These are phyloP conservation scores for Platanthera guangdongensis DNA, from an alignment of 106 monocot genomes.

Conservation along the genomic window DNA sequence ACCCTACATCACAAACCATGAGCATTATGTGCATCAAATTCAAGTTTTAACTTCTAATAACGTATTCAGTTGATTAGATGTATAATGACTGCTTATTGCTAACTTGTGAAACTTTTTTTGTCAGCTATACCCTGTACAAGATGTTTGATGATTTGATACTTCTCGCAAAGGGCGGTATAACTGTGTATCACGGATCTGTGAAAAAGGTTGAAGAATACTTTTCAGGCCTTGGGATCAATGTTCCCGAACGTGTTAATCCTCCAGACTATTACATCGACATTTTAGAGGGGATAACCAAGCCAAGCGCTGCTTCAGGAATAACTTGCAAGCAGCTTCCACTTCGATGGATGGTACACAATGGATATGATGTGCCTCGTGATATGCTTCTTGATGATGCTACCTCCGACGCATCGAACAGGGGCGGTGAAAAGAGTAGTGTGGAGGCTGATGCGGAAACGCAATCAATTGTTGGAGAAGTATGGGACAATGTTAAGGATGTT, in stretches of 20 bases:
- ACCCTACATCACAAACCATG: too few relatives aligned
- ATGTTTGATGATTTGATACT: conserved; percentile 98
- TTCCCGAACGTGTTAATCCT: conserved; percentile 95
- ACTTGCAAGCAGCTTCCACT: conserved; percentile 63
- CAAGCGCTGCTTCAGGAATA: conserved; percentile 47
- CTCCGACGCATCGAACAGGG: conserved; percentile 22
- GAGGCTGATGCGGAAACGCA: conserved; percentile 15
- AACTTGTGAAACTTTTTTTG: conserved; percentile 8
- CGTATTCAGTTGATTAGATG: not conserved
- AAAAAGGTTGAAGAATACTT: conserved; percentile 93
- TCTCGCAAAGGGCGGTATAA: conserved; percentile 86
- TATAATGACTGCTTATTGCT: not conserved
- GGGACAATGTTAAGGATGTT: conserved; percentile 61
- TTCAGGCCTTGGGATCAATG: conserved; percentile 72
- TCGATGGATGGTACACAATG: conserved; percentile 76
- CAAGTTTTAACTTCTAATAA: not conserved
- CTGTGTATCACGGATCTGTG: conserved; percentile 83
- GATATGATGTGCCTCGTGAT: conserved; percentile 68
- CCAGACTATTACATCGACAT: conserved; percentile 94
- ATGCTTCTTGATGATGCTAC: conserved; percentile 46
- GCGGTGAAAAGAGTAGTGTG: conserved; percentile 12
- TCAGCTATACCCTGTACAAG: conserved; percentile 88
- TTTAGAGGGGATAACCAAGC: conserved; percentile 84
- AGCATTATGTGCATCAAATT: too few relatives aligned
- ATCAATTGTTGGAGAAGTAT: conserved; percentile 51